phyloP scores from a whole-genome alignment of 495 filamentous ascomycete species.

The Penicillium longicatenatum region DNA sequence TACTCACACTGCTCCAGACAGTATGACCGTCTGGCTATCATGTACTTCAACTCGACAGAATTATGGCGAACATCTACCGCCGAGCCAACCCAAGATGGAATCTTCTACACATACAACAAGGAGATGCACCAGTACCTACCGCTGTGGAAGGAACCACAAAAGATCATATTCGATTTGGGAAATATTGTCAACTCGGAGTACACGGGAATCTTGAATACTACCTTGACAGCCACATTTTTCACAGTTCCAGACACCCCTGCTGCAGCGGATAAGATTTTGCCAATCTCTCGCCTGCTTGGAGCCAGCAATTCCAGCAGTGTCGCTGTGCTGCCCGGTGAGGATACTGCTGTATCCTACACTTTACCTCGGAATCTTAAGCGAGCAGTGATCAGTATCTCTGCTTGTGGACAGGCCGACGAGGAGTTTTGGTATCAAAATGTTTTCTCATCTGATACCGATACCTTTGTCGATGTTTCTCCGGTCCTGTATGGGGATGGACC shows the following conservation, averaged over 20 bases:
- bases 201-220: conserved; percentile 1
- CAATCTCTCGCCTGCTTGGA: conserved; percentile 1
- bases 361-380: conserved; percentile 1
- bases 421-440: conserved; percentile 2
- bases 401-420: conserved; percentile 2
- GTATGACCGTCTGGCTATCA: background rate
- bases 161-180: background rate
- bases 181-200: conserved; percentile 2
- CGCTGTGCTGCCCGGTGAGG: background rate
- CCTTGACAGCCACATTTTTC: background rate
- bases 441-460: background rate
- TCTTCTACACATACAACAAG: background rate
- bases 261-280: background rate
- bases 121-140: conserved; percentile 4
- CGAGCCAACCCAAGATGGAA: conserved; percentile 1
- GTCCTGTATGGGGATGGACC: conserved; percentile 1
- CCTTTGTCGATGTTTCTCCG: background rate
- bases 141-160: conserved; percentile 1
- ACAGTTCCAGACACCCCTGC: background rate
- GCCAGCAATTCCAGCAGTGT: conserved; percentile 1
- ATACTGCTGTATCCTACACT: background rate
- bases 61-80: conserved; percentile 2
- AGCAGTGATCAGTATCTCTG: background rate
- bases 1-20: background rate
- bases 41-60: conserved; percentile 2